Evolutionary conservation across 345 rosid species (phyloP).

Genomic region (Hypericum androsaemum): DNA sequence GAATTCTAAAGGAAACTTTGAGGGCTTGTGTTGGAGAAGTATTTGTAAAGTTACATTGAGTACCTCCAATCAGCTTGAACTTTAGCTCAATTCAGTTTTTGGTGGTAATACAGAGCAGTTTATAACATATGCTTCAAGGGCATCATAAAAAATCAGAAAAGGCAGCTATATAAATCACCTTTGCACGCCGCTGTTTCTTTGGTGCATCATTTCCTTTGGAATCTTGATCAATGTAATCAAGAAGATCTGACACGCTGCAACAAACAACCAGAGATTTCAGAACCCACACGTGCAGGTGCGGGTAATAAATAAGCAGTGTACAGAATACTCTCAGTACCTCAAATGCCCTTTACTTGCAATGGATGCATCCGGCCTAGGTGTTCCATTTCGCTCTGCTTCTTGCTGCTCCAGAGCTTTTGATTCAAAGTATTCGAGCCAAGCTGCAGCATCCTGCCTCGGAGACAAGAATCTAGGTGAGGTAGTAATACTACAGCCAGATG

Average conservation of each 20-base stretch:
- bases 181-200: conserved; percentile 48
- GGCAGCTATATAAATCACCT: conserved; percentile 25
- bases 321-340: conserved; percentile 60
- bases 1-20: no score
- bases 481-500: no score
- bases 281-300: conserved; percentile 9
- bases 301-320: conserved; percentile 24
- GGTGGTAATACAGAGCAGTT: no score
- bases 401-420: conserved; percentile 93
- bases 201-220: conserved; percentile 34
- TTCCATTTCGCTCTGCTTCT: conserved; percentile 91
- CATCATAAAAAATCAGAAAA: not conserved
- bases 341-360: conserved; percentile 97
- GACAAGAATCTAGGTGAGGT: no score
- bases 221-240: conserved; percentile 56
- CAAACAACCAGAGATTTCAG: conserved; percentile 18
- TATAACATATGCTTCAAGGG: no score
- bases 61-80: no score
- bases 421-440: conserved; percentile 97
- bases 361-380: conserved; percentile 95
- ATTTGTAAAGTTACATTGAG: no score
- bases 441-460: conserved; percentile 76
- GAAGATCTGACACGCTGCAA: conserved; percentile 62
- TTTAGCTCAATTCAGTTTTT: no score
- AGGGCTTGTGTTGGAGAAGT: no score